A percentile compares a stretch with the other conserved stretches of the same genome.
Evolutionary conservation across 768 basidiomycete genomes (phyloP).

Genomic region (Fibroporia radiculosa): DNA sequence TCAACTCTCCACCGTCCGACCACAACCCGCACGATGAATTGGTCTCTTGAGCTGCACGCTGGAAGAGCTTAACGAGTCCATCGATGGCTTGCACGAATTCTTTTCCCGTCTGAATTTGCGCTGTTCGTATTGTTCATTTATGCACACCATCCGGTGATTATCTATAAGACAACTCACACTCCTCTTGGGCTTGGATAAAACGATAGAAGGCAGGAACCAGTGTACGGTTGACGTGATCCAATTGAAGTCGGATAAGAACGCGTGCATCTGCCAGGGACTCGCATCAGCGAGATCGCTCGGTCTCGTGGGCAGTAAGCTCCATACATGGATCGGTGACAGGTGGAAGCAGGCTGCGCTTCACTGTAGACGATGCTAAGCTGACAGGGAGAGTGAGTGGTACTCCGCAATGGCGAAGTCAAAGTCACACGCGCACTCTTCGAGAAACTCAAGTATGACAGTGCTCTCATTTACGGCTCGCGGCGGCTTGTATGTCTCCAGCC

Average conservation of each 20-base stretch:
- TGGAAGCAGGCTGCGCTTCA: slow-evolving; percentile 48
- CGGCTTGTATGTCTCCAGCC: slow-evolving; percentile 43
- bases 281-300: background rate
- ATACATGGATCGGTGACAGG: slow-evolving; percentile 50
- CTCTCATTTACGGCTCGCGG: slow-evolving; percentile 70
- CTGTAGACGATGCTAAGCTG: slow-evolving; percentile 44
- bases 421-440: slow-evolving; percentile 53
- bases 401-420: slow-evolving; percentile 1
- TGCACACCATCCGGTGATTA: background rate
- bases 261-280: slow-evolving; percentile 44
- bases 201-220: slow-evolving; percentile 70
- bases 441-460: slow-evolving; percentile 69
- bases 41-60: slow-evolving; percentile 37
- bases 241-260: slow-evolving; percentile 58
- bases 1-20: slow-evolving; percentile 48
- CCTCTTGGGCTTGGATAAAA: slow-evolving; percentile 63
- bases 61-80: slow-evolving; percentile 43
- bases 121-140: slow-evolving; percentile 24
- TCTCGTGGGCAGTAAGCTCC: slow-evolving; percentile 13
- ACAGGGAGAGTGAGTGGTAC: background rate
- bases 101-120: slow-evolving; percentile 44
- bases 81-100: slow-evolving; percentile 50
- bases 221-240: slow-evolving; percentile 56
- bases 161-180: slow-evolving; percentile 8
- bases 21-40: slow-evolving; percentile 48